Percentiles rank a stretch among this genome's conserved stretches.
These are phyloP conservation scores for Symmetrospora coprosmae DNA, from an alignment of 768 basidiomycete genomes.

Conservation along the genomic window DNA sequence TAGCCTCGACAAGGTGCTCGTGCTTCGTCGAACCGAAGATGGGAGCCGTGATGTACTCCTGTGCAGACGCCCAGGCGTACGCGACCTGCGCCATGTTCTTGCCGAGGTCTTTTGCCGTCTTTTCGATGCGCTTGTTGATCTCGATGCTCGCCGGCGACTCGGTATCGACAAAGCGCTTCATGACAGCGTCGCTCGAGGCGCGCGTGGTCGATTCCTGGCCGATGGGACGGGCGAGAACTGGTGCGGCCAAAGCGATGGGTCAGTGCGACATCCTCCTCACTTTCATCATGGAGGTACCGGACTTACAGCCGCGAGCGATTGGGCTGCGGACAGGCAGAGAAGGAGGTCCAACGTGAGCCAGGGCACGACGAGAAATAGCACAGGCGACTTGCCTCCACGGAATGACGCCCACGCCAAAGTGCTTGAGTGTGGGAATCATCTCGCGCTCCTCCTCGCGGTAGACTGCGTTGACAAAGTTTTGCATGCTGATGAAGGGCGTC, in stretches of 20 bases:
- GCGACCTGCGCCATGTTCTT: constrained; percentile 31
- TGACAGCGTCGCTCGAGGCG: background rate
- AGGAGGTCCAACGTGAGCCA: too few relatives aligned
- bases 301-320: constrained; percentile 4
- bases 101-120: constrained; percentile 10
- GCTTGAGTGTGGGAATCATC: constrained; percentile 19
- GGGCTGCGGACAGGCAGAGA: too few relatives aligned
- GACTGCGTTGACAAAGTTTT: constrained; percentile 28
- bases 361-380: background rate
- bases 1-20: constrained; percentile 25
- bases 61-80: constrained; percentile 34
- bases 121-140: constrained; percentile 20
- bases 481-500: constrained; percentile 30
- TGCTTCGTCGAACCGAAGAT: constrained; percentile 27
- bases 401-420: constrained; percentile 44
- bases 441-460: constrained; percentile 25
- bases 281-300: background rate
- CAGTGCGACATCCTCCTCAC: background rate
- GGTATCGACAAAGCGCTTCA: background rate
- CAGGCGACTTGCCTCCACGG: constrained; percentile 48
- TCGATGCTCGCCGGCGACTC: constrained; percentile 1
- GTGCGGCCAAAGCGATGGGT: background rate
- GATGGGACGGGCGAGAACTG: constrained; percentile 17
- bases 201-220: constrained; percentile 7
- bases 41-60: constrained; percentile 27